Evolutionary conservation across 225 moss, liverwort and hornwort genomes (phyloP).

Genomic region (Sphagnum tenellum): DNA sequence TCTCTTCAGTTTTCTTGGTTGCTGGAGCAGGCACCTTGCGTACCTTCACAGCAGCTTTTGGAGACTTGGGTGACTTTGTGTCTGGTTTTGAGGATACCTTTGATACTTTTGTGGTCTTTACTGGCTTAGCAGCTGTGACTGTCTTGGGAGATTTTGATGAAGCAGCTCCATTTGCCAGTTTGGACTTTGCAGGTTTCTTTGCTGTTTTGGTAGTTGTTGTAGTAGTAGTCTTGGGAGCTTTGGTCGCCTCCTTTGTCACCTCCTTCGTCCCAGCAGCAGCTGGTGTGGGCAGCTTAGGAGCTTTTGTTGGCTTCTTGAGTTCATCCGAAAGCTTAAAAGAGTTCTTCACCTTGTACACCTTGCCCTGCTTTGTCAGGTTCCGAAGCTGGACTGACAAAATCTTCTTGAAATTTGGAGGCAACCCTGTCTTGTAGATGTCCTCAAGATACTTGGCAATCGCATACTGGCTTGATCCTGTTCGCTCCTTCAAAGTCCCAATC

Average conservation of each 20-base stretch:
- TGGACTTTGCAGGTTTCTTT: conserved; percentile 29
- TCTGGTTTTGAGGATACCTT: conserved; percentile 6
- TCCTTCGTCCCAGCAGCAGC: conserved; percentile 19
- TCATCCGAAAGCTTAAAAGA: conserved; percentile 84
- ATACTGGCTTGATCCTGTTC: conserved; percentile 82
- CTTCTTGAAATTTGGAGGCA: conserved; percentile 84
- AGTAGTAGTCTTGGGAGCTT: conserved; percentile 30
- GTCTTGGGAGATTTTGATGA: too few relatives aligned
- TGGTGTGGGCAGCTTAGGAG: conserved; percentile 8
- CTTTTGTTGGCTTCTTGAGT: conserved; percentile 67
- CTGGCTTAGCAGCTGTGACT: conserved; percentile 14
- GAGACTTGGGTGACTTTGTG: conserved; percentile 12
- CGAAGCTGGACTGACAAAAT: conserved; percentile 55
- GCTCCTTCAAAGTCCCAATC: conserved; percentile 70
- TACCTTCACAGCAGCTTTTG: conserved; percentile 15
- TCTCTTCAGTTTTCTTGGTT: conserved; percentile 27
- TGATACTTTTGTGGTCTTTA: conserved; percentile 22
- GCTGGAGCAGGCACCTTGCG: conserved; percentile 22
- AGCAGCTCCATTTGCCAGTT: conserved; percentile 3
- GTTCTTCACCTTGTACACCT: conserved; percentile 84
- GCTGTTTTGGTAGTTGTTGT: conserved; percentile 16
- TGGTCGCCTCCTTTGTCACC: conserved; percentile 6
- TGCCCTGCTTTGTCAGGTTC: conserved; percentile 66
- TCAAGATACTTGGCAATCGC: conserved; percentile 84
- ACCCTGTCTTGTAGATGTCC: conserved; percentile 70